Evolutionary conservation across 2,329 filamentous ascomycete species (phyloP).

Genomic region (Aureobasidium sp.): DNA sequence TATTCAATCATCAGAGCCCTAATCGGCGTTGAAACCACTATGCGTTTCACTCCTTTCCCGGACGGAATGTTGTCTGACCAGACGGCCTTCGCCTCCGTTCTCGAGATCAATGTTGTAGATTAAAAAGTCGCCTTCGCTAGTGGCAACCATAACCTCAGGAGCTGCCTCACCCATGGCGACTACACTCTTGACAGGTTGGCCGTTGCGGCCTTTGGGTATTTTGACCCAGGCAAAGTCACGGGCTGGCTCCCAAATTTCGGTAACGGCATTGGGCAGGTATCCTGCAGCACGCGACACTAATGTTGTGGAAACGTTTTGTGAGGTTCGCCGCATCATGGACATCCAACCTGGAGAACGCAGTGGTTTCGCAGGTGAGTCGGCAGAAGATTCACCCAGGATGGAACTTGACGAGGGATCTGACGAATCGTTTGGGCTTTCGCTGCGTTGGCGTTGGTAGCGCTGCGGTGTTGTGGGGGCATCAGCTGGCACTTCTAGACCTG

Average conservation of each 20-base stretch:
- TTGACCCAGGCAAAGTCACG: conserved; percentile 97
- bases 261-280: conserved; percentile 86
- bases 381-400: conserved; percentile 20
- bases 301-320: conserved; percentile 82
- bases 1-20: neutral
- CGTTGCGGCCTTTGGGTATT: conserved; percentile 57
- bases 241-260: conserved; percentile 94
- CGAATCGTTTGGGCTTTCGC: conserved; percentile 31
- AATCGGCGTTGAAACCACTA: conserved; percentile 12
- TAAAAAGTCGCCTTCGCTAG: conserved; percentile 89
- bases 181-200: conserved; percentile 66
- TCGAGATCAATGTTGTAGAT: conserved; percentile 94
- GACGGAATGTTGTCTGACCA: conserved; percentile 65
- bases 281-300: conserved; percentile 84
- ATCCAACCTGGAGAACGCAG: conserved; percentile 66
- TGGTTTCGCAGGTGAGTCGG: neutral
- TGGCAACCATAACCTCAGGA: conserved; percentile 96
- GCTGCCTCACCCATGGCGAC: conserved; percentile 93
- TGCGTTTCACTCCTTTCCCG: conserved; percentile 13
- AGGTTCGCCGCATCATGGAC: conserved; percentile 86
- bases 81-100: conserved; percentile 81
- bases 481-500: neutral
- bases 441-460: conserved; percentile 27
- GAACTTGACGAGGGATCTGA: conserved; percentile 34
- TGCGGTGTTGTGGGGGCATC: conserved; percentile 3